Evolutionary conservation across 2,329 filamentous ascomycete genomes (phyloP).

Genomic region (Trichoderma brevicompactum): DNA sequence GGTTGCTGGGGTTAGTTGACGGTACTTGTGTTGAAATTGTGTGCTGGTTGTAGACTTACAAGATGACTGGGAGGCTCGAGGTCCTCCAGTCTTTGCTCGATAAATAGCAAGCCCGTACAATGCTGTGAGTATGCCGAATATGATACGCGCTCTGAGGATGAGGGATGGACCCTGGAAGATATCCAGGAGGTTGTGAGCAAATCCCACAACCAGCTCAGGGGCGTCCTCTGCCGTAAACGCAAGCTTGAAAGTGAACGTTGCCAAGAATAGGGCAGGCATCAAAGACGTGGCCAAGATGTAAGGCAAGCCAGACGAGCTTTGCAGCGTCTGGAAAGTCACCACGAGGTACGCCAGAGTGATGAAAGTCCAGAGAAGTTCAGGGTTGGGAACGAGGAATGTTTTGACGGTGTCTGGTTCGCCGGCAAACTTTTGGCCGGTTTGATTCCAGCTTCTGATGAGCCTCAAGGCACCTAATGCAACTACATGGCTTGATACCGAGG

Average conservation of each 20-base stretch:
- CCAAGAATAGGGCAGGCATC: constrained; percentile 49
- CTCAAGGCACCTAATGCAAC: constrained; percentile 66
- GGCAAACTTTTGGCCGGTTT: constrained; percentile 94
- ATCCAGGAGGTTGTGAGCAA: constrained; percentile 47
- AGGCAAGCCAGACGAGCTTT: constrained; percentile 49
- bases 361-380: constrained; percentile 73
- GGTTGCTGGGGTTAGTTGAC: background rate
- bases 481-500: constrained; percentile 41
- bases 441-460: constrained; percentile 82
- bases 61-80: constrained; percentile 35
- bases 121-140: constrained; percentile 54
- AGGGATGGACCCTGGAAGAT: constrained; percentile 51
- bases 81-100: constrained; percentile 41
- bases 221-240: constrained; percentile 87
- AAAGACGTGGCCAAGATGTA: constrained; percentile 47
- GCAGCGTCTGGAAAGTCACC: constrained; percentile 53
- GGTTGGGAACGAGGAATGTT: constrained; percentile 66
- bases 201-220: constrained; percentile 72
- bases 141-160: constrained; percentile 53
- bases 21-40: background rate
- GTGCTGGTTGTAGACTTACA: constrained; percentile 34
- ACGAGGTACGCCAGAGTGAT: constrained; percentile 71
- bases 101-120: constrained; percentile 47
- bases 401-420: constrained; percentile 88
- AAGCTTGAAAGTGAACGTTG: constrained; percentile 82